Conservation (phyloP, 306 rosid genomes). For the Fagus crenata region DNA sequence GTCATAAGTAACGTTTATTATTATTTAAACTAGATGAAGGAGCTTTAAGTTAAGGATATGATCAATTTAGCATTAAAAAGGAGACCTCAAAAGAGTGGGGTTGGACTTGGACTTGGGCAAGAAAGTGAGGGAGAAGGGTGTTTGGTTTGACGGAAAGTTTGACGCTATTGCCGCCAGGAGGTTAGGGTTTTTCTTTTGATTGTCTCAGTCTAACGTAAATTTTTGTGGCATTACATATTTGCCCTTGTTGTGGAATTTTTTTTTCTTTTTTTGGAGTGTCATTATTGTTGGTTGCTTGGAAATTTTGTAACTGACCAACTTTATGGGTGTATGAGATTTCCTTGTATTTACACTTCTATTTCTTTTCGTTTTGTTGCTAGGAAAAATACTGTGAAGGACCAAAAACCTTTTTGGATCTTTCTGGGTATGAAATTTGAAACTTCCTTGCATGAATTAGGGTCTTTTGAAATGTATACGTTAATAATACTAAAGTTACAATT, state of each 20-base stretch:
- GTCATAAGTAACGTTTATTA: no score
- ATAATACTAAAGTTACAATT: no score
- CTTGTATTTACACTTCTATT: not conserved
- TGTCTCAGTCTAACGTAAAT: constrained; percentile 9
- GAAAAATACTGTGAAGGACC: not conserved
- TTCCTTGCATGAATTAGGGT: not conserved
- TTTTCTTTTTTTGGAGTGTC: not conserved
- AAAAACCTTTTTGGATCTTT: not conserved
- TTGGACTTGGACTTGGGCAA: not conserved
- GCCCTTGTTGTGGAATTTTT: not conserved
- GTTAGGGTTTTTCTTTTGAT: not conserved
- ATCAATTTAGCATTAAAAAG: no score
- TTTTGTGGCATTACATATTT: constrained; percentile 1
- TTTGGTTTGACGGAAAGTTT: constrained; percentile 41
- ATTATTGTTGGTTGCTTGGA: not conserved
- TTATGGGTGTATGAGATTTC: not conserved
- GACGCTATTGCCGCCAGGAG: constrained; percentile 30
- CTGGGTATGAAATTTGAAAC: constrained; percentile 9
- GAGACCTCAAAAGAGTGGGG: no score
- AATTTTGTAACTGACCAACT: not conserved
- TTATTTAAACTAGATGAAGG: no score
- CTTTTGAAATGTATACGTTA: no score
- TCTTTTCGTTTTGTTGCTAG: not conserved
- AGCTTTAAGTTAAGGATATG: no score
- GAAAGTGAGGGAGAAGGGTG: not conserved